Conservation (phyloP, 2,329 filamentous ascomycete species). For the Fusarium sp. region DNA sequence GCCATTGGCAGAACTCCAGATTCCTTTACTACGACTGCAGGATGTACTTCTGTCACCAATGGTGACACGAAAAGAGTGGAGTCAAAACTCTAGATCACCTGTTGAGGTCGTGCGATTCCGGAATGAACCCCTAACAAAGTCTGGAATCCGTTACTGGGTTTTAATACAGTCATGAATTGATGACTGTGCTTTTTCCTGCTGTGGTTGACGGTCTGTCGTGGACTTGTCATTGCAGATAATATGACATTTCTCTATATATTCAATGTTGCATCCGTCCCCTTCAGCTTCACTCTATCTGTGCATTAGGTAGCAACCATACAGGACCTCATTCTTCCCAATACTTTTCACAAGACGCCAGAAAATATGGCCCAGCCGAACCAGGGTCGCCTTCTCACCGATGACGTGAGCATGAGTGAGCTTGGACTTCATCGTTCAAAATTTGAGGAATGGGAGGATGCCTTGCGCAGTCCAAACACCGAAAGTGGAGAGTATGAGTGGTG, state of each 20-base stretch:
- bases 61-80: not conserved
- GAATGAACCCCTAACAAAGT: not conserved
- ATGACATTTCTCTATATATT: not conserved
- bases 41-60: not conserved
- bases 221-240: not conserved
- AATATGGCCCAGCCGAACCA: not conserved
- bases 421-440: not conserved
- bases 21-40: not conserved
- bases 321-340: not conserved
- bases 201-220: not conserved
- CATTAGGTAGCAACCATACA: not conserved
- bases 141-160: not conserved
- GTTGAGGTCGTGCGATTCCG: not conserved
- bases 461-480: not conserved
- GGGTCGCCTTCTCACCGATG: not conserved
- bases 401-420: not conserved
- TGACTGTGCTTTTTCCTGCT: not conserved
- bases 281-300: not conserved
- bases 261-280: not conserved
- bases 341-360: not conserved
- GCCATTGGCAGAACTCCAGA: not conserved
- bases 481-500: not conserved
- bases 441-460: not conserved
- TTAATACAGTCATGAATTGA: not conserved
- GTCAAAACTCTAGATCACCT: not conserved